Evolutionary conservation across 805 yeast genomes (phyloP), one percentile per base, ranked within the genome.

Genomic region (Saccharomycopsis guyanensis): DNA sequence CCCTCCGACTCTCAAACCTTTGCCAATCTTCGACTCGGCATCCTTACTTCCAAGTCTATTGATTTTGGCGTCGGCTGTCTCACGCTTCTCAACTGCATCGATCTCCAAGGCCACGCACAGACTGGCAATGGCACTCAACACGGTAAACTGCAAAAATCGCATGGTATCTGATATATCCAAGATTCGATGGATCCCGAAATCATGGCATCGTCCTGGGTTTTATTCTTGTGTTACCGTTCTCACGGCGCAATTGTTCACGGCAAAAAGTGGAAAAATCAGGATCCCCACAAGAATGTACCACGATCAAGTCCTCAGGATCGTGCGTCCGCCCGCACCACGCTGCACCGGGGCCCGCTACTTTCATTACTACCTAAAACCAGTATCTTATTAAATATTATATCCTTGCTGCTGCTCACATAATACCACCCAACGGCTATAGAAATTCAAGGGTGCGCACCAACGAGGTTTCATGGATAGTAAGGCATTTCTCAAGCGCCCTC

Each of bases 401-500:
- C n/a, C n/a, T n/a, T n/a, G n/a, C n/a, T n/a, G n/a, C n/a, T n/a
- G n/a, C n/a, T n/a, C n/a, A n/a, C n/a, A n/a, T n/a, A n/a, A n/a
- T n/a, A n/a, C n/a, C n/a, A n/a, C n/a, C n/a, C n/a, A n/a, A n/a
- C n/a, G n/a, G n/a, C n/a, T 33, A 33, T 5, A 18, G 8, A 31
- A 38, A 3, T 33, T 43, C 34, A 47, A 44, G 23, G 41, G 37
- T 42, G n/a, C 53, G 29, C 12, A 45, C 31, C 5, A 51, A 37
- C 15, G 24, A 22, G 23, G 29, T 29, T n/a, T 51, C 50, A 25
- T 51, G 45, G 15, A 45, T 31, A 3, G 16, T 13, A 23, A 51
- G 29, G 8, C 41, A 38, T 18, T 38, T 45, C 34, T 49, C 49
- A 36, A 51, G 46, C 7, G 53, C 46, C 18, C 33, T 15, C 19